Evolutionary conservation across 495 filamentous ascomycete genomes (phyloP), one percentile per base, ranked within the genome.

Genomic region (Talaromyces wortmannii): DNA sequence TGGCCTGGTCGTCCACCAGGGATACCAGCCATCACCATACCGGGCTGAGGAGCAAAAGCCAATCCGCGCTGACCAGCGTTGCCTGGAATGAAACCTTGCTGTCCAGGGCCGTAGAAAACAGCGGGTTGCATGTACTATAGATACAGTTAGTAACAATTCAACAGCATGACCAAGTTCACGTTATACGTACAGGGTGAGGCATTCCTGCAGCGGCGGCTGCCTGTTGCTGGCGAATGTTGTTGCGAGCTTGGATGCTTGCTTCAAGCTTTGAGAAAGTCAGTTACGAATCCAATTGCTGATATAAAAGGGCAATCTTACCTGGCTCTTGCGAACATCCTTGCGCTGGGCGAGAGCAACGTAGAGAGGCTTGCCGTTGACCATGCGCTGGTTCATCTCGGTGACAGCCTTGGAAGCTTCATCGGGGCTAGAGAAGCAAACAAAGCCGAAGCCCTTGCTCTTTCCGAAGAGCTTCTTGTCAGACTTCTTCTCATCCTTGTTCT

Each of bases 371-470:
- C 82, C 83, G 71, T 92, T 88, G 61, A 97, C 79, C 95, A 99
- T 99, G 69, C 91, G 88, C 79, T 97, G 92, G 79, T 97, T 97
- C 88, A 97, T 96, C 70, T 97, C 95, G 53, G 90, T 90, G 53
- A 97, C 92, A 62, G 94, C 94, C 83, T 97, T 97, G 74, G 91
- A 96, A 61, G 94, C 95, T 74, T 99, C 94, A 60, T 97, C 95
- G 48, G 95, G 91, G 80, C 94, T 96, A 80, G 85, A 91, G 80
- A 99, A 99, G 88, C 94, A 99, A 62, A 99, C 95, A 72, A 99
- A 99, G 62, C 94, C 95, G 67, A 99, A 99, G 63, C 94, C 94
- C 79, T 97, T 97, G 85, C 90, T 95, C 88, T 97, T 97, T 60
- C 94, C 94, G 31, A 95, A 78, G 53, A 80, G 75, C 74, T 86